Evolutionary conservation across 371 early-diverging fungal species (phyloP).

Genomic region (Chytridium lagenaria): DNA sequence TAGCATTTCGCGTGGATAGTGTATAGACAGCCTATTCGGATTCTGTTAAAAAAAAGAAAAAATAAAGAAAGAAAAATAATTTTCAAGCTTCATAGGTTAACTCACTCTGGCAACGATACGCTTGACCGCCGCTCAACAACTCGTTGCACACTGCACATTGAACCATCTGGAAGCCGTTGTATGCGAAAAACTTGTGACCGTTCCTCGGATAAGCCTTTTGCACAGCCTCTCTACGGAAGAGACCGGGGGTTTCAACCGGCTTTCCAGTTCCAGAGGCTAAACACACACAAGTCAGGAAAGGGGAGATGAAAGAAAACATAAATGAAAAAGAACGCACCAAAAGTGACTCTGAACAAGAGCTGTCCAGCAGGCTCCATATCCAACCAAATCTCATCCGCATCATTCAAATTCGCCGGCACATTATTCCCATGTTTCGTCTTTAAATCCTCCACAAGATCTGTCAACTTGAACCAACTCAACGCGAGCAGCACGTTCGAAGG

Average conservation of each 20-base stretch:
- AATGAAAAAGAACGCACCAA: slow-evolving; percentile 38
- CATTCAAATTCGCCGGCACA: slow-evolving; percentile 31
- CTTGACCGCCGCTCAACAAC: slow-evolving; percentile 42
- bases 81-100: not conserved
- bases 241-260: slow-evolving; percentile 28
- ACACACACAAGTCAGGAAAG: not conserved
- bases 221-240: slow-evolving; percentile 55
- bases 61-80: slow-evolving; percentile 1
- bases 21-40: slow-evolving; percentile 55
- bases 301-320: not conserved
- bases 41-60: not conserved
- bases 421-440: slow-evolving; percentile 35
- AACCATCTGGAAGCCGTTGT: slow-evolving; percentile 44
- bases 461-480: slow-evolving; percentile 55
- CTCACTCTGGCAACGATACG: slow-evolving; percentile 53
- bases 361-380: slow-evolving; percentile 63
- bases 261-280: slow-evolving; percentile 19
- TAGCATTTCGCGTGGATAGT: slow-evolving; percentile 62
- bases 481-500: slow-evolving; percentile 41
- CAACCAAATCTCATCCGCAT: slow-evolving; percentile 54
- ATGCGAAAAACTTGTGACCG: slow-evolving; percentile 57
- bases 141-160: slow-evolving; percentile 59
- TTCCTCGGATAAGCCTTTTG: slow-evolving; percentile 53
- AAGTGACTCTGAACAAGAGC: slow-evolving; percentile 45
- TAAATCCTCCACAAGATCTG: slow-evolving; percentile 54